A percentile compares a stretch with the other conserved stretches of the same genome.
These are phyloP conservation scores for Talaromyces sp. DNA, from an alignment of 2,329 filamentous ascomycete species.

Conservation along the genomic window DNA sequence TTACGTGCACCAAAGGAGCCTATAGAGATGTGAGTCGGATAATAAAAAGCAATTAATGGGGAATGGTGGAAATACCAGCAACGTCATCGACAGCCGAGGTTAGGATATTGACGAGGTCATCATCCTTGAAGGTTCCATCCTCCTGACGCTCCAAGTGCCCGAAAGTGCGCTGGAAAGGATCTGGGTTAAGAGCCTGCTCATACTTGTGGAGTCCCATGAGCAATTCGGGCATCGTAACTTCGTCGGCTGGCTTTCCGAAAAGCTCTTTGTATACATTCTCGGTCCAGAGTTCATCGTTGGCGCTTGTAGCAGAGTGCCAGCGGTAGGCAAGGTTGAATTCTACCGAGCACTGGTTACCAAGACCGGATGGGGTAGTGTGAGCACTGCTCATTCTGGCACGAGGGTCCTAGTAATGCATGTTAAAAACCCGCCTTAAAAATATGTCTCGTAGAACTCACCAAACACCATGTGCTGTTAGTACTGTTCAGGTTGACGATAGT, in stretches of 20 bases:
- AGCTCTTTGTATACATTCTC: slow-evolving; percentile 62
- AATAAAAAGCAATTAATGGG: no score
- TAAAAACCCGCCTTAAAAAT: neutral
- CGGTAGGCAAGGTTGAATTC: slow-evolving; percentile 88
- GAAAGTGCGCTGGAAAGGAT: slow-evolving; percentile 67
- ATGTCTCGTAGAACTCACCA: slow-evolving; percentile 35
- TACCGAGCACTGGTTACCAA: slow-evolving; percentile 77
- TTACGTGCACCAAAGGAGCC: slow-evolving; percentile 66
- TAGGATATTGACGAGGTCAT: slow-evolving; percentile 69
- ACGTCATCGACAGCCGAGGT: slow-evolving; percentile 67
- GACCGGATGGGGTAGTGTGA: slow-evolving; percentile 61
- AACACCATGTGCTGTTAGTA: slow-evolving; percentile 71
- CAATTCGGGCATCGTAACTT: slow-evolving; percentile 59
- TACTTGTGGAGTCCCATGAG: slow-evolving; percentile 60
- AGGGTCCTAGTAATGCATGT: slow-evolving; percentile 51
- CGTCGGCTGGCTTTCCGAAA: slow-evolving; percentile 55
- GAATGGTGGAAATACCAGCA: slow-evolving; percentile 20
- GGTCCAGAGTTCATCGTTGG: slow-evolving; percentile 76
- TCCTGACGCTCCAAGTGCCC: slow-evolving; percentile 59
- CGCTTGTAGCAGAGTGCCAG: slow-evolving; percentile 76
- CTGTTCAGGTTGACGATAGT: slow-evolving; percentile 71
- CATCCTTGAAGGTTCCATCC: slow-evolving; percentile 68
- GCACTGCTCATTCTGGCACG: slow-evolving; percentile 63
- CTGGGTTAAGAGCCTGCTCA: slow-evolving; percentile 56
- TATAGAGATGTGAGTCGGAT: neutral